Evolutionary conservation across 345 rosid genomes (phyloP).

Genomic region (Brassica cretica): DNA sequence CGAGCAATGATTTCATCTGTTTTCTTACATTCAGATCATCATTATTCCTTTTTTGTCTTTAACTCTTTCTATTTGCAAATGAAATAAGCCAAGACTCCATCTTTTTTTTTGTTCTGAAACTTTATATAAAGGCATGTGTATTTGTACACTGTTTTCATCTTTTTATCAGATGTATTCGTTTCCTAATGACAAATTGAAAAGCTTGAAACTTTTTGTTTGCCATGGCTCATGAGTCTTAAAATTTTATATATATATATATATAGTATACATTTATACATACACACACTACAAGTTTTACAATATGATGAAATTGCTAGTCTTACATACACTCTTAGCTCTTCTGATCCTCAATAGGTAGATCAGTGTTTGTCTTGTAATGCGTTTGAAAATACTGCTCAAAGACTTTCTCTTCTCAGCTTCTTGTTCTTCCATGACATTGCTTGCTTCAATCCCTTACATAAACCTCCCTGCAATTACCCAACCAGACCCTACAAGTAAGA

Average conservation of each 20-base stretch:
- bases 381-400: constrained; percentile 11
- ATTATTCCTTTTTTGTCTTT: constrained; percentile 12
- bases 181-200: constrained; percentile 8
- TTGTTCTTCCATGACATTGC: constrained; percentile 62
- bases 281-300: constrained; percentile 25
- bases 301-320: constrained; percentile 20
- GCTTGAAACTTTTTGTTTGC: constrained; percentile 18
- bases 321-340: constrained; percentile 24
- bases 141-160: constrained; percentile 18
- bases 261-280: neutral
- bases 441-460: constrained; percentile 71
- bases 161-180: constrained; percentile 19
- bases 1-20: constrained; percentile 5
- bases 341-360: constrained; percentile 4
- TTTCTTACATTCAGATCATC: constrained; percentile 21
- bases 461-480: constrained; percentile 48
- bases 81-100: constrained; percentile 49
- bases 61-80: constrained; percentile 21
- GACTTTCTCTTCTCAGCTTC: constrained; percentile 49
- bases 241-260: neutral
- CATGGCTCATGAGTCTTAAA: constrained; percentile 12
- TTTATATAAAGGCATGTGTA: constrained; percentile 28
- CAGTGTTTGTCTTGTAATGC: neutral
- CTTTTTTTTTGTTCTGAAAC: constrained; percentile 31
- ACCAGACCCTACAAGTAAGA: constrained; percentile 8